These are phyloP conservation scores for Pueraria montana DNA, from an alignment of 306 rosid species.

Conservation along the genomic window DNA sequence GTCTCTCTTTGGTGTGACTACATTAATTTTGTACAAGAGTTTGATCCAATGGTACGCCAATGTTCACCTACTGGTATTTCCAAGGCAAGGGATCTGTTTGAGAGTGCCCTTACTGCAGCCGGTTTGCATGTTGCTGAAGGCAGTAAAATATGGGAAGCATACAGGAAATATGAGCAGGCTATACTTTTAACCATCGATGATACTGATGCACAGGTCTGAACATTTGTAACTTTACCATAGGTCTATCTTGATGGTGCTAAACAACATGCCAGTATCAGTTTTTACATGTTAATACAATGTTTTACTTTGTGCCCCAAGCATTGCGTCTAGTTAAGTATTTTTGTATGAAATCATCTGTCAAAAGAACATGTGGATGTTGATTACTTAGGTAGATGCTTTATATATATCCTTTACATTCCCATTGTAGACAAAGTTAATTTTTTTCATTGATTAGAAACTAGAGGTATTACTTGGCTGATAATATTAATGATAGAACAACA, in stretches of 20 bases:
- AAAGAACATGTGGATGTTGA: constrained; percentile 34
- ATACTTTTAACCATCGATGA: constrained; percentile 62
- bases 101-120: constrained; percentile 83
- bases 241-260: constrained; percentile 9
- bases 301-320: constrained; percentile 16
- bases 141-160: constrained; percentile 82
- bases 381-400: constrained; percentile 3
- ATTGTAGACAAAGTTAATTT: not conserved
- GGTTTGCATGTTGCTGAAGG: constrained; percentile 92
- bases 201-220: constrained; percentile 71
- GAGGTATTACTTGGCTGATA: not conserved
- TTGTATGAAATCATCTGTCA: constrained; percentile 18
- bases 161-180: constrained; percentile 79
- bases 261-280: constrained; percentile 23
- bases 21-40: constrained; percentile 70
- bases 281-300: constrained; percentile 2
- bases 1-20: constrained; percentile 83
- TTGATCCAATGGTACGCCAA: constrained; percentile 67
- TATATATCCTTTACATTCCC: constrained; percentile 1
- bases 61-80: constrained; percentile 70
- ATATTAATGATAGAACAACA: not conserved
- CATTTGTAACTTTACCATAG: constrained; percentile 9
- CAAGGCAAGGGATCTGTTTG: constrained; percentile 82
- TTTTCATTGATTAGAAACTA: constrained; percentile 18
- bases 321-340: constrained; percentile 1